These are phyloP conservation scores for Rhizoclosmatium sp. DNA, from an alignment of 192 early-diverging fungal species.

Conservation along the genomic window DNA sequence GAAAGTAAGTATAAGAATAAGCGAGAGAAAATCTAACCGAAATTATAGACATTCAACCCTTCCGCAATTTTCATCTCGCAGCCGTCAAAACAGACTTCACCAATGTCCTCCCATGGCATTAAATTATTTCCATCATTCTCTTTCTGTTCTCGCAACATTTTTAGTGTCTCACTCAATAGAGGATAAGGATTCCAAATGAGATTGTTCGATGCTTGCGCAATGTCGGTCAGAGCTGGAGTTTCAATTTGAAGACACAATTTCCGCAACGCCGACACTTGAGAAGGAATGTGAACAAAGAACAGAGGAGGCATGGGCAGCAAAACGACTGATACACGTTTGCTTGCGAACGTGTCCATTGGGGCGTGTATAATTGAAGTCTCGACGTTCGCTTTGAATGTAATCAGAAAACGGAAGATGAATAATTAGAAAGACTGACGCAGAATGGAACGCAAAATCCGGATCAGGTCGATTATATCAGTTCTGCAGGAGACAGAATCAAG, in stretches of 20 bases:
- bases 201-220: background rate
- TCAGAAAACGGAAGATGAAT: background rate
- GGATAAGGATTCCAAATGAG: conserved; percentile 10
- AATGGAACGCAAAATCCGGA: background rate
- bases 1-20: background rate
- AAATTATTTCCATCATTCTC: background rate
- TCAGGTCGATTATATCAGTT: background rate
- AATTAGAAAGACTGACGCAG: background rate
- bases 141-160: background rate
- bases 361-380: background rate
- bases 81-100: background rate
- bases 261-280: background rate
- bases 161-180: background rate
- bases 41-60: background rate
- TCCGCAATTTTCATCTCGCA: background rate
- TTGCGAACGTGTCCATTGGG: conserved; percentile 10
- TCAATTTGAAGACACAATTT: too few species aligned
- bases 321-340: background rate
- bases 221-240: background rate
- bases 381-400: background rate
- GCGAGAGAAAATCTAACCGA: background rate
- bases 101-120: background rate
- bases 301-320: background rate
- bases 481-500: background rate
- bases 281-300: background rate